Conservation (phyloP, 208 protist genomes). For the Endotrypanum monterogeii region DNA sequence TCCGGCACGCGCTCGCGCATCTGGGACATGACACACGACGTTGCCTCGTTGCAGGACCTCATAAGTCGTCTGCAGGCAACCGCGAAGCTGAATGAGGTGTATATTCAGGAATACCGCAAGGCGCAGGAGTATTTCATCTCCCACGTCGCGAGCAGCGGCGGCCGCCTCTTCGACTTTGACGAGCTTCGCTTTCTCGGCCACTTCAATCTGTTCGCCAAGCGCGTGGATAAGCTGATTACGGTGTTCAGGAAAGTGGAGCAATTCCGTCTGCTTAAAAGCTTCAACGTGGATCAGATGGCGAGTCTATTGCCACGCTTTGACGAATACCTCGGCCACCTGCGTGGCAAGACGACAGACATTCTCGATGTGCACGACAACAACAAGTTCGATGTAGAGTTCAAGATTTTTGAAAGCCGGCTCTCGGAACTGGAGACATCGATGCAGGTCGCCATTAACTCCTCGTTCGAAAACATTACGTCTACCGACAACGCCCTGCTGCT, state of each 20-base stretch:
- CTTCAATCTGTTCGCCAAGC: constrained; percentile 97
- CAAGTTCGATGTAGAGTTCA: constrained; percentile 96
- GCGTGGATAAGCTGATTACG: constrained; percentile 96
- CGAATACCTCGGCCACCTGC: constrained; percentile 91
- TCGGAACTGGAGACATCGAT: constrained; percentile 95
- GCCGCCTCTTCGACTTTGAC: constrained; percentile 93
- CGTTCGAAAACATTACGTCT: constrained; percentile 95
- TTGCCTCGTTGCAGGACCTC: constrained; percentile 75
- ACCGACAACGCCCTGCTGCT: constrained; percentile 93
- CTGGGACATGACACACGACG: constrained; percentile 91
- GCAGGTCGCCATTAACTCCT: constrained; percentile 95
- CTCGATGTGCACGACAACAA: constrained; percentile 95
- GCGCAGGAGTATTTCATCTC: constrained; percentile 85
- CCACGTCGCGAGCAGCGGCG: constrained; percentile 51
- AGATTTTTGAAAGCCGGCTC: constrained; percentile 94
- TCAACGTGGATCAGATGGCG: constrained; percentile 96
- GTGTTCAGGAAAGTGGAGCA: constrained; percentile 97
- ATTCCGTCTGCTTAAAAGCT: constrained; percentile 93
- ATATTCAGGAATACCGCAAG: constrained; percentile 93
- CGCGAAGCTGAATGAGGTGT: constrained; percentile 93
- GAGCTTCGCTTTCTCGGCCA: constrained; percentile 96
- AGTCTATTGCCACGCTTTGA: constrained; percentile 92
- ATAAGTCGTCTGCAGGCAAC: constrained; percentile 84
- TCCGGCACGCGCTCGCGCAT: constrained; percentile 83
- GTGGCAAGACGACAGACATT: constrained; percentile 94